Evolutionary conservation across 495 filamentous ascomycete genomes (phyloP), one percentile per base, ranked within the genome.

Genomic region (Talaromyces ruber): DNA sequence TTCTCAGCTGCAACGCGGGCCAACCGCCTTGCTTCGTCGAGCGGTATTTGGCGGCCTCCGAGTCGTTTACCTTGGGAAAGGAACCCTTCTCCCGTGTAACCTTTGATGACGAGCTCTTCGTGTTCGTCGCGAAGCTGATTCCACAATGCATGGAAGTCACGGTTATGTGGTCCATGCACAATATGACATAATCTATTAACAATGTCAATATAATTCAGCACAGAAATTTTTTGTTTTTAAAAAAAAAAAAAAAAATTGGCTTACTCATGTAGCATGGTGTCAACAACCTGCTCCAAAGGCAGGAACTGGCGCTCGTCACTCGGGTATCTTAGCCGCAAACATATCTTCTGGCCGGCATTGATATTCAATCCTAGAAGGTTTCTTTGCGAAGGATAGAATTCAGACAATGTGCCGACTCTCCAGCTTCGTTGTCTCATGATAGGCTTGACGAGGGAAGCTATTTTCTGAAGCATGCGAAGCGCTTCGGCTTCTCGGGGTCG

Each of bases 241-340:
- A n/a, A n/a, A n/a, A 7, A 8, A 14, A 12, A 32, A 39, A 26
- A 25, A n/a, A 24, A 14, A 11, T 2, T 2, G n/a, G 74, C 78
- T 69, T 68, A 85, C 82, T 98, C 94, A 70, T 98, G 94, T 30
- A 98, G 84, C 89, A 98, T 93, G 1, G 93, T 98, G 72, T 95
- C 91, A 14, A 88, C 79, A 2, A 96, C 82, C 64, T 89, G 75
- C 59, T 96, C 91, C 26, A 92, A 66, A 8, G 90, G 87, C 8
- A 96, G 72, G 66, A 98, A 98, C 70, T 89, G 86, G 57, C 74
- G 83, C 45, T 85, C 78, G 74, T 97, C 90, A 63, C 79, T 78
- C 22, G 88, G 76, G 74, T 95, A 88, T 34, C 94, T 88, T 24
- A 98, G 77, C 60, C 93, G 86, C 24, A 98, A 76, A 63, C 89